Conservation (phyloP, 306 rosid species). For the Corylus avellana region DNA sequence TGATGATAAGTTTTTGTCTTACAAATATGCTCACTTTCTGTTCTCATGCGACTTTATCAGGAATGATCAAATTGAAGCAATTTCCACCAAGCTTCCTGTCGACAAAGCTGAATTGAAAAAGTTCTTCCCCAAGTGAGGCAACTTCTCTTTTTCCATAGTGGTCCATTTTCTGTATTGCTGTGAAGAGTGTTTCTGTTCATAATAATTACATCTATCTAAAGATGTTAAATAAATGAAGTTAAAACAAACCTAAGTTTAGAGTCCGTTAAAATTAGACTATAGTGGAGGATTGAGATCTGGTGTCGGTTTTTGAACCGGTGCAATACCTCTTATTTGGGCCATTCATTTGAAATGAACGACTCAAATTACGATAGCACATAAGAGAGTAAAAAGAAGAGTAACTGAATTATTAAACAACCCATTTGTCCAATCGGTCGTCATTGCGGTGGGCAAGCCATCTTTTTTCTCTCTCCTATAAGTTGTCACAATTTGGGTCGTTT, state of each 20-base stretch:
- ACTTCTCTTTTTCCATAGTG: not conserved
- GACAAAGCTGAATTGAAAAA: conserved; percentile 58
- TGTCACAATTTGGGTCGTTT: too few relatives aligned
- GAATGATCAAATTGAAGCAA: conserved; percentile 59
- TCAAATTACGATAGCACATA: too few relatives aligned
- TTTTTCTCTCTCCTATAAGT: too few relatives aligned
- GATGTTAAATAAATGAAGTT: not conserved
- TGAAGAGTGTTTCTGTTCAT: not conserved
- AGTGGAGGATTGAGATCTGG: too few relatives aligned
- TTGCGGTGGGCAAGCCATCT: too few relatives aligned
- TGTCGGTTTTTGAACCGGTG: too few relatives aligned
- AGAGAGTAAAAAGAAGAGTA: too few relatives aligned
- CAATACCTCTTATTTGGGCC: too few relatives aligned
- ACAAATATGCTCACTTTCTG: not conserved
- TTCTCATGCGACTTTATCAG: conserved; percentile 23
- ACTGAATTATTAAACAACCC: too few relatives aligned
- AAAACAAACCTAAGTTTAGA: not conserved
- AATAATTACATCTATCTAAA: not conserved
- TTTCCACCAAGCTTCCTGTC: conserved; percentile 58
- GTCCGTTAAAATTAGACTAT: not conserved
- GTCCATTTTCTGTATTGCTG: not conserved
- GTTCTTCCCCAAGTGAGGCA: conserved; percentile 54
- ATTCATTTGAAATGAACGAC: too few relatives aligned
- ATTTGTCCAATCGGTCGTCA: too few relatives aligned
- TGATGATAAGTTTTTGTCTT: not conserved